These are phyloP conservation scores for Xylaria telfairii DNA, from an alignment of 495 filamentous ascomycete genomes.

Conservation along the genomic window DNA sequence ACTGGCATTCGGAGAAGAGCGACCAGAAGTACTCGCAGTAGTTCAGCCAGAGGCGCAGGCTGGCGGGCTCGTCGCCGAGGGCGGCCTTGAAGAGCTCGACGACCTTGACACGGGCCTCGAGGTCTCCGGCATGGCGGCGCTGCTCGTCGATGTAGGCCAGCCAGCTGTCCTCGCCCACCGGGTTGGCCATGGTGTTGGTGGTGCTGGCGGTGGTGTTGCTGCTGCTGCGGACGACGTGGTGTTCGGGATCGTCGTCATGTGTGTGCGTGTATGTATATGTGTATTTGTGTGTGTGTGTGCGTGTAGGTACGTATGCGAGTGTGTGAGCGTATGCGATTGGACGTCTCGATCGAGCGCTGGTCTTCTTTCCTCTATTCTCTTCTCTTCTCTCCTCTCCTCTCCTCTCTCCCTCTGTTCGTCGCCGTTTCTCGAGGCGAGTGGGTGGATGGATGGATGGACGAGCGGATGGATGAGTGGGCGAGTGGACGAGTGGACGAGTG, in stretches of 20 bases:
- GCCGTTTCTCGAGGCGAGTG: too few relatives aligned
- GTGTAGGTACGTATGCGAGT: too few relatives aligned
- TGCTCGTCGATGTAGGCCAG: constrained; percentile 59
- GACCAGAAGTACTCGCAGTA: constrained; percentile 88
- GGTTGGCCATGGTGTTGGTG: constrained; percentile 54
- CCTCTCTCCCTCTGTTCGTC: too few relatives aligned
- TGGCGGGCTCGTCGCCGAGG: constrained; percentile 80
- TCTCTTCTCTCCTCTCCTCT: too few relatives aligned
- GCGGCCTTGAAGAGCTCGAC: constrained; percentile 84
- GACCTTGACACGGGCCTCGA: constrained; percentile 69
- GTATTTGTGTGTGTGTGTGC: too few relatives aligned
- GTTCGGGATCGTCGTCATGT: constrained; percentile 23
- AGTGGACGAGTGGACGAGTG: not conserved
- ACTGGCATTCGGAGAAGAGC: constrained; percentile 70
- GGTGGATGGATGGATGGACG: too few relatives aligned
- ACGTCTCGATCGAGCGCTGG: not conserved
- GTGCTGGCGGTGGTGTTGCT: constrained; percentile 2
- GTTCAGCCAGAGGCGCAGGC: constrained; percentile 82
- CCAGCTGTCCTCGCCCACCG: constrained; percentile 63
- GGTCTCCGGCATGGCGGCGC: constrained; percentile 53
- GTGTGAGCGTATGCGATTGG: too few relatives aligned
- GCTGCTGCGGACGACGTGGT: constrained; percentile 21
- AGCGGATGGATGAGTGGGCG: not conserved
- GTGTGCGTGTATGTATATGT: not conserved
- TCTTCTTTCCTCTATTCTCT: not conserved